A percentile compares a stretch with the other conserved stretches of the same genome.
phyloP scores from a whole-genome alignment of 352 stramenopile species.

The Globisporangium cylindrosporum region DNA sequence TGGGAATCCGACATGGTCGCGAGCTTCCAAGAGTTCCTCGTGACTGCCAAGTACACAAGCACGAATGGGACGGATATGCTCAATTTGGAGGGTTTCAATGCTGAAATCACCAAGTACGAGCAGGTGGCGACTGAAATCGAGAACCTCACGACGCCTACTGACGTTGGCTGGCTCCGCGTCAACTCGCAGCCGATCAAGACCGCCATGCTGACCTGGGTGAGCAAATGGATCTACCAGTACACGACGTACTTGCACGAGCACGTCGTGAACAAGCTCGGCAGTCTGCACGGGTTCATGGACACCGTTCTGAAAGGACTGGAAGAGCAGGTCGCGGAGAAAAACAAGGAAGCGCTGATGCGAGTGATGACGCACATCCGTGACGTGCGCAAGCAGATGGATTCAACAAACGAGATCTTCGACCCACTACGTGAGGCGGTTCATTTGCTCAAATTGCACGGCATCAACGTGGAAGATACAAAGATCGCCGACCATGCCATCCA shows the following conservation, averaged over 20 bases:
- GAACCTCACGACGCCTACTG: conserved; percentile 83
- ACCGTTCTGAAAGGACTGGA: conserved; percentile 89
- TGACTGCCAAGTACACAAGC: conserved; percentile 55
- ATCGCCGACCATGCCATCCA: conserved; percentile 78
- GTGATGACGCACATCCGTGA: conserved; percentile 96
- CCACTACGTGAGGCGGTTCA: conserved; percentile 93
- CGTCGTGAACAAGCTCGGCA: conserved; percentile 86
- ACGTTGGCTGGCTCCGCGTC: conserved; percentile 97
- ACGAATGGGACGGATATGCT: conserved; percentile 87
- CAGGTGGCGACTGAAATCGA: conserved; percentile 91
- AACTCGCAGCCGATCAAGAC: conserved; percentile 97
- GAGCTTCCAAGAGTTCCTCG: conserved; percentile 93
- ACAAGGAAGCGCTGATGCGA: conserved; percentile 95
- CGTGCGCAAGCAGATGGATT: conserved; percentile 92
- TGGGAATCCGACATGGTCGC: conserved; percentile 94
- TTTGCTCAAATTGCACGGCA: conserved; percentile 92
- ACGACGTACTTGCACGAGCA: conserved; percentile 93
- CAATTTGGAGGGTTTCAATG: conserved; percentile 94
- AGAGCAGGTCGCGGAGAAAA: conserved; percentile 88
- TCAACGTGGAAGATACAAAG: conserved; percentile 90
- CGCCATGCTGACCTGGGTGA: conserved; percentile 93
- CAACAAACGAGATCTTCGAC: conserved; percentile 93
- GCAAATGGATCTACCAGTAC: conserved; percentile 96
- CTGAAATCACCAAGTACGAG: conserved; percentile 95
- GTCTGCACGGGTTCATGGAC: conserved; percentile 93